Conservation (phyloP, 306 rosid species). For the Cyamopsis tetragonoloba region DNA sequence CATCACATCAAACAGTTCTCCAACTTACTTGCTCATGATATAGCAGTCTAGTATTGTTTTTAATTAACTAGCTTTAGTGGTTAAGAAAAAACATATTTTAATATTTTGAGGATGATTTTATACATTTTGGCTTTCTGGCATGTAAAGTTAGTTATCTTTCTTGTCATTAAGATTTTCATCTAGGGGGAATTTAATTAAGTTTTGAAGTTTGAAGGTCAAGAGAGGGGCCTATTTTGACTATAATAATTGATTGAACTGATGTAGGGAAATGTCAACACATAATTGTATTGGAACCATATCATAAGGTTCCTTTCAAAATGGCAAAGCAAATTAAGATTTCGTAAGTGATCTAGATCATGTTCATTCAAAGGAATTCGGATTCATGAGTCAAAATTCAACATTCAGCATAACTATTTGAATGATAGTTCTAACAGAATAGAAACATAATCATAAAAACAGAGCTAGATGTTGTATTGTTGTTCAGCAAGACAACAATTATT, state of each 20-base stretch:
- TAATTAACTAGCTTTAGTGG: conserved; percentile 23
- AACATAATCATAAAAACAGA: conserved; percentile 63
- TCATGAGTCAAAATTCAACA: conserved; percentile 54
- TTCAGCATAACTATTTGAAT: conserved; percentile 39
- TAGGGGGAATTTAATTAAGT: neutral
- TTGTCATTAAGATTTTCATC: neutral
- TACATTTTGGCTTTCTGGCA: neutral
- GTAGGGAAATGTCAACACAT: conserved; percentile 31
- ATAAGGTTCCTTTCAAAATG: conserved; percentile 31
- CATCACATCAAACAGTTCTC: conserved; percentile 29
- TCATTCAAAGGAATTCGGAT: conserved; percentile 27
- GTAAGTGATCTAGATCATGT: conserved; percentile 21
- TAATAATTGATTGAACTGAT: conserved; percentile 23
- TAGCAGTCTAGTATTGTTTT: conserved; percentile 21
- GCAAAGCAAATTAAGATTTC: conserved; percentile 20
- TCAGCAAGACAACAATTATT: conserved; percentile 58
- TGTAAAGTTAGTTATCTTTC: conserved; percentile 16
- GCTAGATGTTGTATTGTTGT: conserved; percentile 44
- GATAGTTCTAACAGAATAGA: conserved; percentile 51
- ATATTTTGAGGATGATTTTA: neutral
- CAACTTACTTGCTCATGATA: conserved; percentile 24
- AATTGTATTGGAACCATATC: conserved; percentile 33
- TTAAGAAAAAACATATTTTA: neutral
- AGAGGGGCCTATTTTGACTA: conserved; percentile 29
- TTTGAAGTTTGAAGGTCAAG: conserved; percentile 11